These are phyloP conservation scores for Cladobotryum mycophilum DNA, from an alignment of 2,329 filamentous ascomycete species.

Conservation along the genomic window DNA sequence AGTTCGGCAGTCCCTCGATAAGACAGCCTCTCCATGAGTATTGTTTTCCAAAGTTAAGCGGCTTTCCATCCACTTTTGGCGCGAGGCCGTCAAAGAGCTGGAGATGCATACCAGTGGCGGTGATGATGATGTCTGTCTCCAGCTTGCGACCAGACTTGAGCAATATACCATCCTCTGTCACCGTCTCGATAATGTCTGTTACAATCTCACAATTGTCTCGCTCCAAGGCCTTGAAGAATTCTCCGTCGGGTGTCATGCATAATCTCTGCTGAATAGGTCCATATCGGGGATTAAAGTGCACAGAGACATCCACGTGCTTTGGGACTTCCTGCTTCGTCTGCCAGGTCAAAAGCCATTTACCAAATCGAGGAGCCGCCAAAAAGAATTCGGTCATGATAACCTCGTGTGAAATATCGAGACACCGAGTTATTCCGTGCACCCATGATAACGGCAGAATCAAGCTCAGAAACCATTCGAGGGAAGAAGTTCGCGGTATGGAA, in stretches of 20 bases:
- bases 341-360: conserved; percentile 30
- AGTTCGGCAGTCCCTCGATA: conserved; percentile 61
- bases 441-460: conserved; percentile 42
- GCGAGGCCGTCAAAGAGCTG: conserved; percentile 48
- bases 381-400: conserved; percentile 33
- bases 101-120: conserved; percentile 60
- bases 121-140: conserved; percentile 61
- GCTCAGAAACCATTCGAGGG: conserved; percentile 31
- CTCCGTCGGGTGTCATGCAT: conserved; percentile 56
- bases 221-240: conserved; percentile 48
- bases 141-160: conserved; percentile 44
- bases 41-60: conserved; percentile 40
- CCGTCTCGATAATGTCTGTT: conserved; percentile 46
- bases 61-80: conserved; percentile 48
- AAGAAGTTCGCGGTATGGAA: conserved; percentile 39
- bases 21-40: conserved; percentile 60
- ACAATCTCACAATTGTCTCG: conserved; percentile 40
- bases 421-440: conserved; percentile 41
- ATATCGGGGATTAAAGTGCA: conserved; percentile 60
- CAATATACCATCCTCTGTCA: conserved; percentile 42
- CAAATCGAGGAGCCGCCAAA: conserved; percentile 20
- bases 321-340: conserved; percentile 48
- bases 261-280: conserved; percentile 69
- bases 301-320: conserved; percentile 44
- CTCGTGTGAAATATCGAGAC: conserved; percentile 42